Evolutionary conservation across 345 rosid species (phyloP).

Genomic region (Hibiscus trionum): DNA sequence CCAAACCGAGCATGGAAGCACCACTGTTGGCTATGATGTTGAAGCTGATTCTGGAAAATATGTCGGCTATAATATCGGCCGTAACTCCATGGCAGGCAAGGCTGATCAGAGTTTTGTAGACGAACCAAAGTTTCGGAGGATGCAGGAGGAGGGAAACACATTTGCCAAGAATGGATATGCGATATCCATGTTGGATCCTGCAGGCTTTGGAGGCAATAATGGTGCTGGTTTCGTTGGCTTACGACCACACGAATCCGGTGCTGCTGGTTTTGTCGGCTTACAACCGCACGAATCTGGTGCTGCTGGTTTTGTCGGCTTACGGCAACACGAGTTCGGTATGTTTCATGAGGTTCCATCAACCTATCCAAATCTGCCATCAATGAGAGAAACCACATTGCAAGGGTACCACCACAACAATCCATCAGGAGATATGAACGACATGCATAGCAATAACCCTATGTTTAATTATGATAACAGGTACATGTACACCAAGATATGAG

Average conservation of each 20-base stretch:
- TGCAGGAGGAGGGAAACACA: constrained; percentile 2
- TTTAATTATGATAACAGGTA: constrained; percentile 6
- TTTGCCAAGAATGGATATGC: not conserved
- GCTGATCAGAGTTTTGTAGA: constrained; percentile 5
- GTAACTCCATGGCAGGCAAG: not conserved
- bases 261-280: not conserved
- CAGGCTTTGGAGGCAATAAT: constrained; percentile 9
- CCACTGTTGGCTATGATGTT: constrained; percentile 7
- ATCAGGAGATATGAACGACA: not conserved
- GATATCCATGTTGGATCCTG: constrained; percentile 2
- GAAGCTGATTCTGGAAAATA: constrained; percentile 11
- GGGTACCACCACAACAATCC: constrained; percentile 17
- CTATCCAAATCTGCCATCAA: constrained; percentile 10
- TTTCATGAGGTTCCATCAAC: constrained; percentile 6
- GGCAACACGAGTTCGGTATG: constrained; percentile 7
- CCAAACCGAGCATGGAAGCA: constrained; percentile 13
- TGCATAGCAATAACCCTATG: not conserved
- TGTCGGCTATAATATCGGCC: constrained; percentile 8
- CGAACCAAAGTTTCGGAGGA: not conserved
- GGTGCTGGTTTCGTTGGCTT: constrained; percentile 1
- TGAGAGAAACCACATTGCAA: constrained; percentile 10
- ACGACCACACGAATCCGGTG: constrained; percentile 3
- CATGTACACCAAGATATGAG: constrained; percentile 14
- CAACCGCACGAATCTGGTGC: constrained; percentile 3
- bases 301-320: not conserved